Base-by-base conservation (phyloP, 306 rosid genomes). In the Dalbergia cochinchinensis region DNA sequence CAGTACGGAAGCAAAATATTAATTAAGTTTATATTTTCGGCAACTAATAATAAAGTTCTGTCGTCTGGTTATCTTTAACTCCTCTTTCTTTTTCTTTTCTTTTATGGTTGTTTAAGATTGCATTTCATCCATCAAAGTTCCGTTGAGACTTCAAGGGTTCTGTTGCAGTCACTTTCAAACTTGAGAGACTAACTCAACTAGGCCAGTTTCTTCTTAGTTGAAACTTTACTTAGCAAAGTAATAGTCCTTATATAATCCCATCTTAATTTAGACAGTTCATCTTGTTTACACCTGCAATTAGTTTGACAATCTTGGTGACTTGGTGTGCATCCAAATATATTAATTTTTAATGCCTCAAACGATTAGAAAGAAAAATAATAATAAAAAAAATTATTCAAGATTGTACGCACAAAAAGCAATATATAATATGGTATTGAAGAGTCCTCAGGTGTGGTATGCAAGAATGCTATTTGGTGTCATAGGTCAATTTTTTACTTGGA, bases 171-270 rank as follows among this genome's bases (percentile, higher is more conserved):
- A 6, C 41, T 83, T 71, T 89, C 84, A 87, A 79, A 80, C 65
- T 77, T 83, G 84, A 83, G 84, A 70, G 81, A 78, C 77, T 83
- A 87, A 85, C 86, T 87, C 84, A 79, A 65, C 83, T 65, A 64
- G 77, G 78, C 54, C 64, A 48, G 57, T 81, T 78, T 71, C 69
- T 64, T 63, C 60, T 74, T 64, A 48, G 15, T 69, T 72, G n/a
- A 76, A 65, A 64, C 80, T 75, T 79, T 80, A 78, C 80, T 83
- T 73, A 42, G 63, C 20, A 45, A 83, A 75, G 82, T 69, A 79
- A 76, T 73, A 79, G 69, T 76, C 47, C 81, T 48, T 42, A 48
- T 37, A 26, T 37, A 37, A 37, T 37, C 60, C 78, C 74, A 53
- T 9, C 76, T 83, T 80, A 76, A 80, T 77, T 73, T 77, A 7